Evolutionary conservation across 768 basidiomycete genomes (phyloP), one percentile per base, ranked within the genome.

Genomic region (Heimioporus sp.): DNA sequence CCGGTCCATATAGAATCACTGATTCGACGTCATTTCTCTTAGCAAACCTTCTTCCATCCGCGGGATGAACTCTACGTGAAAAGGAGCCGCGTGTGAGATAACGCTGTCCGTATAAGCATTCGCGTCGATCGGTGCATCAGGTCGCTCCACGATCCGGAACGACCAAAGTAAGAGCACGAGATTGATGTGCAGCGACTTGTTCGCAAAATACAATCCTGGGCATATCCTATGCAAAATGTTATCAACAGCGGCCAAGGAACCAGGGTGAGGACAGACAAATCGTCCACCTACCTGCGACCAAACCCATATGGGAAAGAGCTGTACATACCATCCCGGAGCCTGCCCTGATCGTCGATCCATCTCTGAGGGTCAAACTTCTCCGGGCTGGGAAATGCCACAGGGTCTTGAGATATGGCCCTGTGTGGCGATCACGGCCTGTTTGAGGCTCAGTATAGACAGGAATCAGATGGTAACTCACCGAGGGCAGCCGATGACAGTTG

Each of bases 81-180:
- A 88, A 4, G 81, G 82, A 40, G 73, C 56, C 0, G 85, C 81
- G 43, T 81, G 80, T 0, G 77, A 70, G 58, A 84, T 80, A 8
- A 81, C 74, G 3, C 72, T 75, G 55, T 84, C 80, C 4, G 77
- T 79, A 59, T 83, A 82, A 0, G 73, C 80, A 35, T 78, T 64
- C 6, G 71, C 70, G 61, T 87, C 80, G 52, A 87, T 84, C 0
- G 81, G 80, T 4, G 70, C 65, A 3, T 67, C 57, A 0, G 78
- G 73, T 53, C 82, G 77, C 21, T 76, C 57, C 5, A 66, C 67
- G 20, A 88, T 72, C 0, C 63, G 73, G 70, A 87, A 86, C 0
- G 83, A 78, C 82, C 83, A 86, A 17, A 83, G 73, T 7, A 82
- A 63, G 12, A 85, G 70, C 0, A 82, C 80, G 1, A 82, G 77